These are phyloP conservation scores for Nannochloropsis salina DNA, from an alignment of 108 stramenopile species.

Conservation along the genomic window DNA sequence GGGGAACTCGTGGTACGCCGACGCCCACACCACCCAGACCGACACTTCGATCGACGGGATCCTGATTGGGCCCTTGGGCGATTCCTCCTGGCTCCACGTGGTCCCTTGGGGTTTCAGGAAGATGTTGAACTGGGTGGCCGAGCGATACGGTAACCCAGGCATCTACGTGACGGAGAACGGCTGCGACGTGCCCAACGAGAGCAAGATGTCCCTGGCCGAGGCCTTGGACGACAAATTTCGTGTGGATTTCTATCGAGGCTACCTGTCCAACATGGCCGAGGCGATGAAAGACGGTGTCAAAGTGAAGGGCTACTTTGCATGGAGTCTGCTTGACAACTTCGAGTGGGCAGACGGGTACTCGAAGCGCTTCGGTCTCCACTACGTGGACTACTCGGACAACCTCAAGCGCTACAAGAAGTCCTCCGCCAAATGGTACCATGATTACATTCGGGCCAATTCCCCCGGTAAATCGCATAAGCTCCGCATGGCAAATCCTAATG, in stretches of 20 bases:
- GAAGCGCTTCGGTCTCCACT: conserved; percentile 71
- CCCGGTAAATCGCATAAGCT: background rate
- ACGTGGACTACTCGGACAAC: conserved; percentile 72
- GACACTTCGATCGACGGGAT: conserved; percentile 24
- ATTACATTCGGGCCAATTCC: background rate
- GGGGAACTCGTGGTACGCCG: conserved; percentile 21
- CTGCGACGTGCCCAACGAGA: conserved; percentile 35
- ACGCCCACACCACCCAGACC: conserved; percentile 8
- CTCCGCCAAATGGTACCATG: background rate
- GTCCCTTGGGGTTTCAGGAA: conserved; percentile 42
- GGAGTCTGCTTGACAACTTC: conserved; percentile 77
- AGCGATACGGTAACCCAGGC: conserved; percentile 36
- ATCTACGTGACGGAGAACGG: conserved; percentile 52
- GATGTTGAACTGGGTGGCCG: conserved; percentile 32
- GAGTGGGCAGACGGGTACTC: conserved; percentile 83
- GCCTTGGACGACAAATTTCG: conserved; percentile 34
- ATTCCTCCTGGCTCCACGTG: conserved; percentile 42
- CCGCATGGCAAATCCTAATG: background rate
- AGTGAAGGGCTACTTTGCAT: conserved; percentile 76
- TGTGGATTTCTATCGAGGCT: conserved; percentile 19
- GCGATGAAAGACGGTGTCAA: conserved; percentile 46
- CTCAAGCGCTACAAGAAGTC: conserved; percentile 63
- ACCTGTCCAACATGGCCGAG: conserved; percentile 28
- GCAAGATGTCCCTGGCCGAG: conserved; percentile 26
- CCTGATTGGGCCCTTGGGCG: conserved; percentile 33